Conservation (phyloP, 2,329 filamentous ascomycete species). For the Fusarium setosum region DNA sequence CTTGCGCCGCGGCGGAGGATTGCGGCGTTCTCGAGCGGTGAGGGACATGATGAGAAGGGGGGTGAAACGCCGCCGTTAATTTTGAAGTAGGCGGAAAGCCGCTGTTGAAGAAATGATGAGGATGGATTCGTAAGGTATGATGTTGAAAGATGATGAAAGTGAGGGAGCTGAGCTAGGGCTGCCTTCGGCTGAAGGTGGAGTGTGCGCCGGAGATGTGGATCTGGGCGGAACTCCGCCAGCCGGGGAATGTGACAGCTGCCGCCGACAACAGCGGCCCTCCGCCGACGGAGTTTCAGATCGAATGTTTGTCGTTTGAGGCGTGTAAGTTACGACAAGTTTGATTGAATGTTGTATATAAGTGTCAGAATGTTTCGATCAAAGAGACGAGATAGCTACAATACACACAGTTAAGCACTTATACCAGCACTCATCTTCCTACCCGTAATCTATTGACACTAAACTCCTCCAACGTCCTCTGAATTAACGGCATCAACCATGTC, state of each 20-base stretch:
- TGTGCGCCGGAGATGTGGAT: constrained; percentile 33
- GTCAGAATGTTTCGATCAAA: neutral
- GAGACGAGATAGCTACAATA: neutral
- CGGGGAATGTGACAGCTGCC: neutral
- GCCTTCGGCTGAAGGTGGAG: neutral
- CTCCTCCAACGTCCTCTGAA: no score
- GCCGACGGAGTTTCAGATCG: neutral
- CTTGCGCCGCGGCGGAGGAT: constrained; percentile 63
- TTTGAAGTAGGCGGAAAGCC: neutral
- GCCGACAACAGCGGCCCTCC: constrained; percentile 20
- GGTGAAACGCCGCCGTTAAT: neutral
- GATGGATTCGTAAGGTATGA: neutral
- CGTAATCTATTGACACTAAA: no score
- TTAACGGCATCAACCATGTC: no score
- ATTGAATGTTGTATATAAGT: neutral
- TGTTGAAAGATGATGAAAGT: neutral
- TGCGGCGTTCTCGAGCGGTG: constrained; percentile 51
- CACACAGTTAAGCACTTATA: neutral
- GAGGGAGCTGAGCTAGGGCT: neutral
- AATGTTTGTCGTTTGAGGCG: neutral
- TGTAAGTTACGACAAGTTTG: neutral
- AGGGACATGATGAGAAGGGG: constrained; percentile 40
- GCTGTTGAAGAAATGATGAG: neutral
- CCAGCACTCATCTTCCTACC: no score
- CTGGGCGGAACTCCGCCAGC: constrained; percentile 45